Evolutionary conservation across 2,329 filamentous ascomycete species (phyloP).

Genomic region (Aureobasidium sp.): DNA sequence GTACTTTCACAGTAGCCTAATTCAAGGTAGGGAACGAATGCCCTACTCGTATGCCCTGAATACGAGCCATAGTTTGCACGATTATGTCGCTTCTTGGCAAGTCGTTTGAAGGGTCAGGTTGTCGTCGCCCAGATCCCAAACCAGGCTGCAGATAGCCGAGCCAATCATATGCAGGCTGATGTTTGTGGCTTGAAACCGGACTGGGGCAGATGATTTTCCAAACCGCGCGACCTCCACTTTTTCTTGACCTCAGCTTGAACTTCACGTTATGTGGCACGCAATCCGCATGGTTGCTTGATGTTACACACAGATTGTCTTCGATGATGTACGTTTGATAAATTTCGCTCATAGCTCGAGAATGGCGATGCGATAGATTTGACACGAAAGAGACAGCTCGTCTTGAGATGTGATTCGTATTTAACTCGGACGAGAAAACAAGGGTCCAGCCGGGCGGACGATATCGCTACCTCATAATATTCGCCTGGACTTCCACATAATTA

Average conservation of each 20-base stretch:
- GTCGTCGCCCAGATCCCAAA: conserved; percentile 13
- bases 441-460: neutral
- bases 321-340: no score
- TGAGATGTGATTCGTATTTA: neutral
- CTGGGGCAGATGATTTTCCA: conserved; percentile 3
- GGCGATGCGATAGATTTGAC: no score
- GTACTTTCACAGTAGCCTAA: neutral
- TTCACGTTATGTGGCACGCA: conserved; percentile 3
- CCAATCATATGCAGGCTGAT: conserved; percentile 14
- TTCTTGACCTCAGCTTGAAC: conserved; percentile 14
- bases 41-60: no score
- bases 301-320: no score
- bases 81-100: conserved; percentile 6
- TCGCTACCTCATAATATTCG: no score
- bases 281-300: neutral
- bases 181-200: conserved; percentile 7
- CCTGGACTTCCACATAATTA: no score
- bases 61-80: conserved; percentile 6
- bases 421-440: conserved; percentile 1
- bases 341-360: neutral
- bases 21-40: no score
- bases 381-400: neutral
- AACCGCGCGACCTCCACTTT: conserved; percentile 7
- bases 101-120: conserved; percentile 11
- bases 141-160: conserved; percentile 12